Conservation (phyloP, 2,329 filamentous ascomycete genomes). For the Neonectria sp. region DNA sequence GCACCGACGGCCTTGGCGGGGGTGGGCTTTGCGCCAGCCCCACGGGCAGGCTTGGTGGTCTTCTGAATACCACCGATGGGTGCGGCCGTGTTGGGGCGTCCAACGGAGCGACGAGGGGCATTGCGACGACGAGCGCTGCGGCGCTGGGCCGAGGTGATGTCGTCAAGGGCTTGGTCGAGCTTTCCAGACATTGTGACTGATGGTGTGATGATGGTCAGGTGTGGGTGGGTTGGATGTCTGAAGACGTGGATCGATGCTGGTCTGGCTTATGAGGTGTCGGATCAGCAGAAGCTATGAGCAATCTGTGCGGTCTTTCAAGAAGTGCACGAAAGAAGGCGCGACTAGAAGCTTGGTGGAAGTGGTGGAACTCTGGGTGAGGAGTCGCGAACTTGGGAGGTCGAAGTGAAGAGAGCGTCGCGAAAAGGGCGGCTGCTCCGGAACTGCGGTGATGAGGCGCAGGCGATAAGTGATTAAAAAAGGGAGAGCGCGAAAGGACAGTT, state of each 20-base stretch:
- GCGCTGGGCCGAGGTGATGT: conserved; percentile 89
- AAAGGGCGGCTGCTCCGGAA: conserved; percentile 20
- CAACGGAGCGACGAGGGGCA: conserved; percentile 65
- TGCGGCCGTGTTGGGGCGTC: conserved; percentile 70
- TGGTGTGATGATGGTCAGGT: conserved; percentile 33
- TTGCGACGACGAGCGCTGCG: conserved; percentile 70
- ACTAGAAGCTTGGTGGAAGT: conserved; percentile 1
- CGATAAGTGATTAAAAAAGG: conserved; percentile 32
- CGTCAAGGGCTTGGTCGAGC: conserved; percentile 96
- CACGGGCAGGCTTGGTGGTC: conserved; percentile 74
- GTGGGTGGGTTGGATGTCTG: conserved; percentile 24
- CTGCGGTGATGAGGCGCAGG: conserved; percentile 25
- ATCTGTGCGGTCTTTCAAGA: conserved; percentile 17
- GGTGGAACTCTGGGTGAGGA: conserved; percentile 11
- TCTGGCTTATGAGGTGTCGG: conserved; percentile 41
- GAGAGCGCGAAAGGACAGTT: conserved; percentile 33
- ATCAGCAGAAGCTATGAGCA: conserved; percentile 43
- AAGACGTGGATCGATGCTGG: conserved; percentile 35
- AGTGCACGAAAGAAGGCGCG: conserved; percentile 20
- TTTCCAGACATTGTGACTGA: conserved; percentile 85
- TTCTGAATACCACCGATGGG: conserved; percentile 92
- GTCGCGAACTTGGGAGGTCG: conserved; percentile 34
- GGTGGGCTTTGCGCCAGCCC: conserved; percentile 70
- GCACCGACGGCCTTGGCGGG: conserved; percentile 75
- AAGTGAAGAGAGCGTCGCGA: conserved; percentile 33